Conservation (phyloP, 2,329 filamentous ascomycete species). For the Pseudocercospora pini-densiflorae region DNA sequence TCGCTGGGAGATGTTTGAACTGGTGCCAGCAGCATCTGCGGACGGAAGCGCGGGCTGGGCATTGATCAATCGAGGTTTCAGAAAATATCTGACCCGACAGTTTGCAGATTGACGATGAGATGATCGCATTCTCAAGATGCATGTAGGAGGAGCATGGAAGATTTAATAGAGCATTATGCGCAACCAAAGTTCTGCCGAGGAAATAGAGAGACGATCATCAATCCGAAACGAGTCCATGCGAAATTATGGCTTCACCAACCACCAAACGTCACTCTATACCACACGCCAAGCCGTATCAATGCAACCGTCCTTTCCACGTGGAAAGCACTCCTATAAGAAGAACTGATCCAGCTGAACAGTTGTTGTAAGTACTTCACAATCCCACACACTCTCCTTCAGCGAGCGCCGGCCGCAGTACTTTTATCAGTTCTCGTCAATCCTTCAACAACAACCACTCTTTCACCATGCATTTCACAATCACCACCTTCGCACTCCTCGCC, state of each 20-base stretch:
- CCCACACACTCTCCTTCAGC: neutral
- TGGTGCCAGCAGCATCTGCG: constrained; percentile 26
- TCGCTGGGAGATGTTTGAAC: constrained; percentile 42
- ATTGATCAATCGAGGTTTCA: constrained; percentile 38
- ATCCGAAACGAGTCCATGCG: constrained; percentile 13
- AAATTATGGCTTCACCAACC: constrained; percentile 3
- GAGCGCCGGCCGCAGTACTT: too few relatives aligned
- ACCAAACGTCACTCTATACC: constrained; percentile 9
- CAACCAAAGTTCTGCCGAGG: constrained; percentile 8
- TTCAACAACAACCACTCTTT: neutral
- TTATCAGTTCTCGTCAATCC: too few relatives aligned
- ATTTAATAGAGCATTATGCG: neutral
- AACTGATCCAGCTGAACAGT: neutral
- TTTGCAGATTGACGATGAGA: constrained; percentile 35
- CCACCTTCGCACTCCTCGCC: neutral
- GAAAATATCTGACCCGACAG: constrained; percentile 41
- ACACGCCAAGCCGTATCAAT: constrained; percentile 6
- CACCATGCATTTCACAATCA: neutral
- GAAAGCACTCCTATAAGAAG: neutral
- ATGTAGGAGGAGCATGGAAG: neutral
- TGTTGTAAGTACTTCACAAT: neutral
- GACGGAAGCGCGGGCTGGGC: constrained; percentile 31
- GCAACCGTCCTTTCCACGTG: neutral
- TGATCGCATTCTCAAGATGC: neutral
- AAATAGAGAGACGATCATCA: neutral